Evolutionary conservation across 2,329 filamentous ascomycete species (phyloP), one percentile per base, ranked within the genome.

Genomic region (Fusarium redolens): DNA sequence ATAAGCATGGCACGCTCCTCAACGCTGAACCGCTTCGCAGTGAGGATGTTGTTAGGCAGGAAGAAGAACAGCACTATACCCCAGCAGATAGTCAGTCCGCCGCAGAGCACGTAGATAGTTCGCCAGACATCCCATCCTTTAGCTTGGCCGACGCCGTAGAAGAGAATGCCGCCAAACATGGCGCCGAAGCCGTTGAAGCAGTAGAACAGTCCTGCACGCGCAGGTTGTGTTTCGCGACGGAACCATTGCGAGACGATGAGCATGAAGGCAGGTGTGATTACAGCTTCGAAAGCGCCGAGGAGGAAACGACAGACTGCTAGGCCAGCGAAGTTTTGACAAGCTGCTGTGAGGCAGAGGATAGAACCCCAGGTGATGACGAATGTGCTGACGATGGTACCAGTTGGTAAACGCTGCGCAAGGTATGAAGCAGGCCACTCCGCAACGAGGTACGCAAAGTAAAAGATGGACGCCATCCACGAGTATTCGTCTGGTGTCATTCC

Each of bases 121-220:
- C 84, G 82, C 87, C 87, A 89, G 40, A 89, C 78, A 28, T 78
- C 76, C 73, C 77, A 79, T 38, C 83, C 80, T 35, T 82, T 77
- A 37, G 88, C 83, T 64, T 90, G 87, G 0, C 88, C 88, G 9
- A 89, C 83, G 2, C 83, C 87, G 57, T 86, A 90, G 31, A 86
- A 85, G 15, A 88, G 76, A 14, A 87, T 80, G 4, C 84, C 85
- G 14, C 85, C 84, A 22, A 85, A 72, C 73, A 86, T 83, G 56
- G 83, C 83, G 30, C 78, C 78, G 28, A 79, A 82, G 4, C 88
- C 87, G 71, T 89, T 89, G 71, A 78, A 79, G 64, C 77, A 78
- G 70, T 79, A 79, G 58, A 79, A 79, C 5, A 85, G 70, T 1
- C 85, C 85, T 0, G 85, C 85, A 1, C 85, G 81, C 30, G 86